Evolutionary conservation across 345 rosid species (phyloP).

Genomic region (Eucalyptus dawsonii): DNA sequence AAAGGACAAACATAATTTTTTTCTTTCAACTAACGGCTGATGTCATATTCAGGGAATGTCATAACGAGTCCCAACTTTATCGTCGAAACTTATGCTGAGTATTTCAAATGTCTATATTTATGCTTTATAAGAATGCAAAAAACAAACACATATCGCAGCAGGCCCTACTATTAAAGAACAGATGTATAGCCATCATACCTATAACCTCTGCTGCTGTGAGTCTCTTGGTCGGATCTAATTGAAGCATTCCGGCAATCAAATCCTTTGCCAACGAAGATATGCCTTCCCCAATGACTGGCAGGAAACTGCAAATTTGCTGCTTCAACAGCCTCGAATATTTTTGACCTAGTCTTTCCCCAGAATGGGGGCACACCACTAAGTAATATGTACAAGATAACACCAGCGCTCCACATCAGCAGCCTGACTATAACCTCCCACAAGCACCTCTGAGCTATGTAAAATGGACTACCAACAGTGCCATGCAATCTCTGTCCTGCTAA

Average conservation of each 20-base stretch:
- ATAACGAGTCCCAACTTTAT: neutral
- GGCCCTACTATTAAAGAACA: neutral
- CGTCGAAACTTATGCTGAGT: neutral
- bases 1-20: neutral
- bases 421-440: slow-evolving; percentile 48
- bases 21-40: neutral
- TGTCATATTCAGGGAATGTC: neutral
- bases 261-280: slow-evolving; percentile 54
- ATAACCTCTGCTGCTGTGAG: slow-evolving; percentile 51
- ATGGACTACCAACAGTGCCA: slow-evolving; percentile 64
- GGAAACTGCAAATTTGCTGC: slow-evolving; percentile 66
- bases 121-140: neutral
- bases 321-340: slow-evolving; percentile 79
- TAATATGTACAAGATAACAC: slow-evolving; percentile 57
- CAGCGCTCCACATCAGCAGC: slow-evolving; percentile 69
- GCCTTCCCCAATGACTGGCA: slow-evolving; percentile 50
- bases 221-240: slow-evolving; percentile 59
- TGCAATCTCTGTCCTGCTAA: slow-evolving; percentile 39
- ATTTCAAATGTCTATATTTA: neutral
- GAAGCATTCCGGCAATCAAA: slow-evolving; percentile 65
- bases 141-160: neutral
- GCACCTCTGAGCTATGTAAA: slow-evolving; percentile 64
- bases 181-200: slow-evolving; percentile 16
- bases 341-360: slow-evolving; percentile 71
- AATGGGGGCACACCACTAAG: slow-evolving; percentile 60